Evolutionary conservation across 163 green algal genomes (phyloP).

Genomic region (Volvox carteri): DNA sequence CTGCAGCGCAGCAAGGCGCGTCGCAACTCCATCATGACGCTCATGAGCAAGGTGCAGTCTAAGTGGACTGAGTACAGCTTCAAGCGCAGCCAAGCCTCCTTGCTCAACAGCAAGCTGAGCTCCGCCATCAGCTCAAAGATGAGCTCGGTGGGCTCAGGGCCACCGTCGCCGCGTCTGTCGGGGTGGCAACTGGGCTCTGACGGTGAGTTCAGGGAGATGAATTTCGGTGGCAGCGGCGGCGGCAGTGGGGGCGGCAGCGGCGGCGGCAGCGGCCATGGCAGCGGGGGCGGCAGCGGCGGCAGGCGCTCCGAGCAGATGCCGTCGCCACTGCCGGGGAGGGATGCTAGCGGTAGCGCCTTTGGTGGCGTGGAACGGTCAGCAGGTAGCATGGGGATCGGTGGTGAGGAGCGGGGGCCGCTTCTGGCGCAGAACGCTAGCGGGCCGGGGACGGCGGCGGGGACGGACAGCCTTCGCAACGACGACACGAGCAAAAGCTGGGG

Average conservation of each 20-base stretch:
- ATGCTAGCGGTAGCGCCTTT: neutral
- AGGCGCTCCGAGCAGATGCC: too few species aligned
- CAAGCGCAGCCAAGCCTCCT: conserved; percentile 34
- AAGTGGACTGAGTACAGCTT: conserved; percentile 53
- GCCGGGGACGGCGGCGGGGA: neutral
- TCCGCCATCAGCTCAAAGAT: conserved; percentile 29
- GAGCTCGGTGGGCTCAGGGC: conserved; percentile 2
- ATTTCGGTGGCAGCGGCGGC: neutral
- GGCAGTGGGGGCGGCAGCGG: neutral
- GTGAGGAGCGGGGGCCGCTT: neutral
- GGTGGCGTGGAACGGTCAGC: neutral
- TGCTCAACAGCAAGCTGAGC: conserved; percentile 32
- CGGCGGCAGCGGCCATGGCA: neutral
- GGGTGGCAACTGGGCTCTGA: neutral
- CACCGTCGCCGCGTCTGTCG: neutral
- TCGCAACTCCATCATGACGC: conserved; percentile 42
- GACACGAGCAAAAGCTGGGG: conserved; percentile 6
- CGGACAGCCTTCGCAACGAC: neutral
- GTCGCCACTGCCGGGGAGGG: too few species aligned
- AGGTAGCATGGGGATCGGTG: neutral
- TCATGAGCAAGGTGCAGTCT: conserved; percentile 37
- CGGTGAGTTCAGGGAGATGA: neutral
- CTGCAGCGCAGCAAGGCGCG: conserved; percentile 29
- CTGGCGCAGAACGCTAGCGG: neutral
- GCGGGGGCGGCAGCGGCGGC: neutral